Conservation (phyloP, 352 stramenopile genomes). For the Globisporangium paroecandrum region DNA sequence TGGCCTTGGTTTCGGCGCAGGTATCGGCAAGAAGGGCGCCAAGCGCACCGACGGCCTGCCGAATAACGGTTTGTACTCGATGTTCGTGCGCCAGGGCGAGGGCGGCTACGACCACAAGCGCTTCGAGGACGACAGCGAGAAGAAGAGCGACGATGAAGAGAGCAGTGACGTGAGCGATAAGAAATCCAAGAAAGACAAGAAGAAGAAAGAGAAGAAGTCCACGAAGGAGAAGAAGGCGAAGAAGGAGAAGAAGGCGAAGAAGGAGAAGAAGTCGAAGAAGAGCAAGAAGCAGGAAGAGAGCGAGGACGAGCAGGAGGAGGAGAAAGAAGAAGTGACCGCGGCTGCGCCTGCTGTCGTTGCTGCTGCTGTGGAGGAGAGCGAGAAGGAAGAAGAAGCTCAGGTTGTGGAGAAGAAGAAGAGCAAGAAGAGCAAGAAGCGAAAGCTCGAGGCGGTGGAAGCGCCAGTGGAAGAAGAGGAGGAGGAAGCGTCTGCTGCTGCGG, state of each 20-base stretch:
- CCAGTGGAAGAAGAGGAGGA: constrained; percentile 10
- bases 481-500: constrained; percentile 14
- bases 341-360: background rate
- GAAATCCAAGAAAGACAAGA: constrained; percentile 24
- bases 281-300: constrained; percentile 32
- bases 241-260: constrained; percentile 17
- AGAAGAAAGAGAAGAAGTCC: constrained; percentile 18
- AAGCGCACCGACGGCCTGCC: constrained; percentile 74
- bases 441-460: constrained; percentile 13
- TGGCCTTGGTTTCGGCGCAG: constrained; percentile 63
- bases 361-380: constrained; percentile 18
- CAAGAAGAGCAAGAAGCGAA: constrained; percentile 26
- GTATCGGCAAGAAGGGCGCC: constrained; percentile 41
- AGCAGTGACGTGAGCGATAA: constrained; percentile 31
- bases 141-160: constrained; percentile 38
- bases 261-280: constrained; percentile 23
- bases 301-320: constrained; percentile 18
- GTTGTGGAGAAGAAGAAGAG: constrained; percentile 15
- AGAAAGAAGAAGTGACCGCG: constrained; percentile 11
- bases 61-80: constrained; percentile 78
- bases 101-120: constrained; percentile 77
- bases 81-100: constrained; percentile 82
- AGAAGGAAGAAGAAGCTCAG: constrained; percentile 30
- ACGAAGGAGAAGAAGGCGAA: constrained; percentile 25
- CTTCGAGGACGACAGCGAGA: constrained; percentile 30